Percentiles rank a stretch among this genome's conserved stretches.
Evolutionary conservation across 306 rosid species (phyloP).

Genomic region (Biancaea sappan): DNA sequence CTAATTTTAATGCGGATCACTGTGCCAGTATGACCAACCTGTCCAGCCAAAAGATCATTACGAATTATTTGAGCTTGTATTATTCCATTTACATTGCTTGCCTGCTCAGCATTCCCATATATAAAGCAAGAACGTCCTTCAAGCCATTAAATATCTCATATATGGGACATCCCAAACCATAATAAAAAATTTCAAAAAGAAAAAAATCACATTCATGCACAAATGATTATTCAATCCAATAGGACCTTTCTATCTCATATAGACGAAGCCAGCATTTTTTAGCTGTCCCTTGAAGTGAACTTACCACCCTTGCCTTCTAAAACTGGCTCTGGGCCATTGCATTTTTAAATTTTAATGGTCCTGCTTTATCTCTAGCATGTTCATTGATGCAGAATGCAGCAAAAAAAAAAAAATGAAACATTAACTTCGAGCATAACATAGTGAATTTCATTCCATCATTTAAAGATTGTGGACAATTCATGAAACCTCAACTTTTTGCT

Average conservation of each 20-base stretch:
- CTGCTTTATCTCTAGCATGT: neutral
- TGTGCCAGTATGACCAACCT: neutral
- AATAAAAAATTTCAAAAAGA: neutral
- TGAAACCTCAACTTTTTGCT: slow-evolving; percentile 23
- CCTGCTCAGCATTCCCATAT: slow-evolving; percentile 10
- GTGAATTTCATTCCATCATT: slow-evolving; percentile 1
- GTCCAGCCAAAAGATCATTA: slow-evolving; percentile 18
- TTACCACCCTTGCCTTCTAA: slow-evolving; percentile 2
- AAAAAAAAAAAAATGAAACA: neutral
- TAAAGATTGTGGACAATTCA: neutral
- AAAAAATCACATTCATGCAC: neutral
- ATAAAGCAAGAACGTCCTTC: slow-evolving; percentile 11
- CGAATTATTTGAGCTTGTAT: neutral
- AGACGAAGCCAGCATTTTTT: slow-evolving; percentile 16
- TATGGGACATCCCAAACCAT: neutral
- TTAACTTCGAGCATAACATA: neutral
- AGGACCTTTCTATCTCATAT: too few relatives aligned
- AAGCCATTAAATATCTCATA: neutral
- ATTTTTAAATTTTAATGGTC: neutral
- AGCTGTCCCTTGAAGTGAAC: neutral
- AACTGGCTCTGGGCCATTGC: slow-evolving; percentile 15
- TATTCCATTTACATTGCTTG: slow-evolving; percentile 1
- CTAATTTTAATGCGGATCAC: slow-evolving; percentile 8
- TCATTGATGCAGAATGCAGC: neutral
- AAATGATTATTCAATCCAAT: slow-evolving; percentile 11